Evolutionary conservation across 805 yeast species (phyloP).

Genomic region (Metschnikowia vanudenii): DNA sequence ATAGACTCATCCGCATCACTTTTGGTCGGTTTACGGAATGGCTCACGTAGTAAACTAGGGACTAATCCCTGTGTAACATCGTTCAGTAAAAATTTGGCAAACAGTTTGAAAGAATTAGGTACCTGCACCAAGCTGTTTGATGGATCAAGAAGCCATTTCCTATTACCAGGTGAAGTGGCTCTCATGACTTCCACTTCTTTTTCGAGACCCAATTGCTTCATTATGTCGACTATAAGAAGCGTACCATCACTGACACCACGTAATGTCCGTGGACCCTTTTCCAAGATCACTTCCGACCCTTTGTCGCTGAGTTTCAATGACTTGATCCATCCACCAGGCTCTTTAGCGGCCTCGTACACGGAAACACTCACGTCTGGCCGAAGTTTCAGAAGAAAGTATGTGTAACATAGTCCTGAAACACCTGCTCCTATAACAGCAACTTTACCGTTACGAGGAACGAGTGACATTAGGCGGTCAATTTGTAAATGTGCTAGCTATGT

Average conservation of each 20-base stretch:
- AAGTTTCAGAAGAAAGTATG: conserved; percentile 63
- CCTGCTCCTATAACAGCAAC: conserved; percentile 88
- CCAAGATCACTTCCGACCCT: conserved; percentile 44
- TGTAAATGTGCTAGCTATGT: background rate
- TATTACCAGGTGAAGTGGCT: conserved; percentile 60
- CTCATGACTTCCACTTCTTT: conserved; percentile 60
- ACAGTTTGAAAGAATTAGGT: conserved; percentile 43
- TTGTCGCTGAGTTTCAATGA: conserved; percentile 40
- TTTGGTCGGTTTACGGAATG: conserved; percentile 34
- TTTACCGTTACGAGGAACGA: conserved; percentile 32
- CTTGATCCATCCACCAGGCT: conserved; percentile 80
- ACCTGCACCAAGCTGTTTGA: conserved; percentile 50
- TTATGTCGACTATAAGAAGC: conserved; percentile 59
- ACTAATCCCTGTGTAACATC: conserved; percentile 47
- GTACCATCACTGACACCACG: conserved; percentile 83
- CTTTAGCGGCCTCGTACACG: conserved; percentile 53
- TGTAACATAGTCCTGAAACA: conserved; percentile 75
- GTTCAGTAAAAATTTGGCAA: conserved; percentile 34
- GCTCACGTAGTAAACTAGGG: conserved; percentile 49
- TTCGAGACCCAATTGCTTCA: conserved; percentile 46
- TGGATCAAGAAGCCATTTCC: conserved; percentile 59
- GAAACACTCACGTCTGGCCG: conserved; percentile 74
- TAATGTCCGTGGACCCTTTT: conserved; percentile 89
- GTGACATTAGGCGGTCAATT: conserved; percentile 14
- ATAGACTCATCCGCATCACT: conserved; percentile 64